Conservation (phyloP, 2,329 filamentous ascomycete species). For the Pseudogymnoascus sp. region DNA sequence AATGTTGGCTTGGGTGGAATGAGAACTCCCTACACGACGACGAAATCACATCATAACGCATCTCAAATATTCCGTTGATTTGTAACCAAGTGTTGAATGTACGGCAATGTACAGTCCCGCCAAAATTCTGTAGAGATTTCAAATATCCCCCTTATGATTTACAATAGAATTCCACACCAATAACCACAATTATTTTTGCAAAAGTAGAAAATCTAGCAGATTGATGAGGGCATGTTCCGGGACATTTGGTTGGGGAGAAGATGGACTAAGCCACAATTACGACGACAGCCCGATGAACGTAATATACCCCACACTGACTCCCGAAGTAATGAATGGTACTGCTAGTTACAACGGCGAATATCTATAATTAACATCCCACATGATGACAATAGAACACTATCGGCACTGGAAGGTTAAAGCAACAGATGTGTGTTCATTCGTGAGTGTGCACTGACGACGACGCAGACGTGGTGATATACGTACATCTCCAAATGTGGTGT, state of each 20-base stretch:
- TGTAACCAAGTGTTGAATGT: neutral
- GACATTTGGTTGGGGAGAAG: neutral
- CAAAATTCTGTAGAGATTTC: neutral
- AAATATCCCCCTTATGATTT: neutral
- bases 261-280: neutral
- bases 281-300: neutral
- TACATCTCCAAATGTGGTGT: neutral
- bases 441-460: slow-evolving; percentile 9
- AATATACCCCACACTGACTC: no score
- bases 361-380: neutral
- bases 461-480: slow-evolving; percentile 11
- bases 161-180: neutral
- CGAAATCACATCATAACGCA: no score
- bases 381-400: neutral
- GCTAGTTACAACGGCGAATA: neutral
- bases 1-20: neutral
- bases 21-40: no score
- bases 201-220: neutral
- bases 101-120: neutral
- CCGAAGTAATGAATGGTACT: no score
- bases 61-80: no score
- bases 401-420: neutral
- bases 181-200: neutral
- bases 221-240: neutral
- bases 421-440: neutral